A percentile compares a stretch with the other conserved stretches of the same genome.
phyloP scores from a whole-genome alignment of 345 rosid species.

The Sapria himalayana region DNA sequence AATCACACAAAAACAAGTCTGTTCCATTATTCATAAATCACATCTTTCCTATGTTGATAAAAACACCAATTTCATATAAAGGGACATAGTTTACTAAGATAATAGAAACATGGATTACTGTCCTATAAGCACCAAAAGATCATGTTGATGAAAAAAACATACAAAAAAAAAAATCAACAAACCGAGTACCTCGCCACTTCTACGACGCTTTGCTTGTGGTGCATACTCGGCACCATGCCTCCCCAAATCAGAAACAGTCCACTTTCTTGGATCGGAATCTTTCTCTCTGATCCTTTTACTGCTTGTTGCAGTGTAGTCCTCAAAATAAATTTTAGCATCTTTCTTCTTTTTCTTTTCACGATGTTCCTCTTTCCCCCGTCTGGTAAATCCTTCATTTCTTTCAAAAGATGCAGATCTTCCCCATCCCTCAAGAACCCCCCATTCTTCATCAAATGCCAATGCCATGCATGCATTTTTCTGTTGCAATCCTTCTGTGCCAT shows the following conservation, averaged over 20 bases:
- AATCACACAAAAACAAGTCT: too few species aligned
- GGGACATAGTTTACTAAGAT: too few species aligned
- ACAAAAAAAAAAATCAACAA: conserved; percentile 4
- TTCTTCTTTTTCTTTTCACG: conserved; percentile 61
- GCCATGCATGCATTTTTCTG: conserved; percentile 29
- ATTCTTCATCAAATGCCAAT: conserved; percentile 19
- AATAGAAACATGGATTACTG: too few species aligned
- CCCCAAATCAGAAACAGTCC: conserved; percentile 30
- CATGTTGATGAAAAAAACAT: too few species aligned
- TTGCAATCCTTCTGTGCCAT: conserved; percentile 32
- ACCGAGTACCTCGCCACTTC: conserved; percentile 70
- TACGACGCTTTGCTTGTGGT: conserved; percentile 64
- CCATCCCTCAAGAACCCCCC: conserved; percentile 34
- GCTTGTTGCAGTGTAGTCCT: conserved; percentile 29
- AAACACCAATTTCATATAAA: too few species aligned
- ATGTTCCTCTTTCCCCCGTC: conserved; percentile 71
- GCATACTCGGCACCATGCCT: conserved; percentile 27
- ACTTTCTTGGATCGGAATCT: conserved; percentile 42
- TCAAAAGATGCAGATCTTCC: conserved; percentile 46
- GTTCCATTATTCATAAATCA: too few species aligned
- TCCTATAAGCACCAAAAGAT: too few species aligned
- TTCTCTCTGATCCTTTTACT: conserved; percentile 39
- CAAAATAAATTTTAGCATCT: conserved; percentile 30
- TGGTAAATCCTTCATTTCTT: conserved; percentile 46
- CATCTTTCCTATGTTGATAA: too few species aligned